Evolutionary conservation across 2,329 filamentous ascomycete species (phyloP).

Genomic region (Trichoderma koningiopsis): DNA sequence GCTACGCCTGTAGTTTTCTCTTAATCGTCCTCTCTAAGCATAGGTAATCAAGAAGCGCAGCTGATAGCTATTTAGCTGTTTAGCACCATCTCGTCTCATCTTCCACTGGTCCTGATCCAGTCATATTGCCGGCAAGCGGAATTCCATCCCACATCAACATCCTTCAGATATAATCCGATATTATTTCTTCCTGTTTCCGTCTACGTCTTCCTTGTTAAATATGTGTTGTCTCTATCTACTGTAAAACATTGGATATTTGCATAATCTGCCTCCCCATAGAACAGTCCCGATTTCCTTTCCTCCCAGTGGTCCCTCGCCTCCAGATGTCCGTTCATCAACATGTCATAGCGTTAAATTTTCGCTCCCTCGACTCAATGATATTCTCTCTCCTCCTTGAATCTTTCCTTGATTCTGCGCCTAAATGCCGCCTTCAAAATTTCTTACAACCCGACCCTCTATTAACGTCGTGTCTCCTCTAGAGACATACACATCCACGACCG

Average conservation of each 20-base stretch:
- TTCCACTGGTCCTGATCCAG: background rate
- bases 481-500: background rate
- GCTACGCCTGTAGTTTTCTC: background rate
- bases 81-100: no score
- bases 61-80: background rate
- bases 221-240: slow-evolving; percentile 24
- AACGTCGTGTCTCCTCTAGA: background rate
- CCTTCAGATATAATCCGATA: background rate
- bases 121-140: background rate
- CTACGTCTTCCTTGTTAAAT: slow-evolving; percentile 15
- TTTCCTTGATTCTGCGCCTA: slow-evolving; percentile 23
- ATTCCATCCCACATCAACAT: background rate
- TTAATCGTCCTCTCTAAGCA: background rate
- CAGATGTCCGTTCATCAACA: slow-evolving; percentile 21
- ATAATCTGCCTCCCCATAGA: slow-evolving; percentile 9
- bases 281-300: slow-evolving; percentile 1
- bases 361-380: slow-evolving; percentile 5
- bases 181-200: slow-evolving; percentile 7
- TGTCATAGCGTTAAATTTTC: slow-evolving; percentile 15
- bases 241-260: slow-evolving; percentile 22
- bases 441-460: slow-evolving; percentile 4
- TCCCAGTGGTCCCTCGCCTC: slow-evolving; percentile 12
- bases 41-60: background rate
- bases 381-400: background rate
- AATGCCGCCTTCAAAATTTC: background rate